phyloP scores from a whole-genome alignment of 305 asterid genomes.

The Solanum aculeatissimum region DNA sequence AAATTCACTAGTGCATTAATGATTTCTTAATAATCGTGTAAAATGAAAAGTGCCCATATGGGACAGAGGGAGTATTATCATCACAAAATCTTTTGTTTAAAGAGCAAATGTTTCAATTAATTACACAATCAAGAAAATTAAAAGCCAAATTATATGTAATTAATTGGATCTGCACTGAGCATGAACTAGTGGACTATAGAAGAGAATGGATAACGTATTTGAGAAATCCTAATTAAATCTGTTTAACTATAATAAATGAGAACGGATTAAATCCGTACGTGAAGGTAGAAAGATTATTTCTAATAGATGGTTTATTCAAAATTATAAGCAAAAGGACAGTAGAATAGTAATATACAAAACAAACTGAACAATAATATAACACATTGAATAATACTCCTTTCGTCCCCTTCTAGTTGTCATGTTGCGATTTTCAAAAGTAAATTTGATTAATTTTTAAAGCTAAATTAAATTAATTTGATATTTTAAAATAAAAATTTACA shows the following conservation, averaged over 20 bases:
- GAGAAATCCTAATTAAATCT: not conserved
- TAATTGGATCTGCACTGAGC: not conserved
- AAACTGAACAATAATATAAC: not conserved
- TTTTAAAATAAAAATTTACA: too few species aligned
- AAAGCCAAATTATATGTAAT: not conserved
- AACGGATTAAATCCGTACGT: too few species aligned
- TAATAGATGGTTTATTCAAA: fast-evolving
- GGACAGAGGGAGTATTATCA: too few species aligned
- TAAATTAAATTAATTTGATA: too few species aligned
- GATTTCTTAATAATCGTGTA: too few species aligned
- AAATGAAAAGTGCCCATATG: too few species aligned
- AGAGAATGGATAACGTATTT: not conserved
- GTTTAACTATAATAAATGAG: not conserved
- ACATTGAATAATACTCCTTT: not conserved
- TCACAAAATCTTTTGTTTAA: not conserved
- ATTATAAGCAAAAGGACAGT: not conserved
- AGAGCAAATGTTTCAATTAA: not conserved
- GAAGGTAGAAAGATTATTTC: too few species aligned
- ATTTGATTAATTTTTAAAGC: too few species aligned
- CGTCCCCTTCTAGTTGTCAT: too few species aligned
- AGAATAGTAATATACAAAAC: not conserved
- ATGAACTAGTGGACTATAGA: not conserved
- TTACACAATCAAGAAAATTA: not conserved
- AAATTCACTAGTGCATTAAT: too few species aligned
- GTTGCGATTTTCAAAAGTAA: too few species aligned